A percentile compares a stretch with the other conserved stretches of the same genome.
Conservation (phyloP, 129 eudicot species). For the Chrysanthemum makinoi region DNA sequence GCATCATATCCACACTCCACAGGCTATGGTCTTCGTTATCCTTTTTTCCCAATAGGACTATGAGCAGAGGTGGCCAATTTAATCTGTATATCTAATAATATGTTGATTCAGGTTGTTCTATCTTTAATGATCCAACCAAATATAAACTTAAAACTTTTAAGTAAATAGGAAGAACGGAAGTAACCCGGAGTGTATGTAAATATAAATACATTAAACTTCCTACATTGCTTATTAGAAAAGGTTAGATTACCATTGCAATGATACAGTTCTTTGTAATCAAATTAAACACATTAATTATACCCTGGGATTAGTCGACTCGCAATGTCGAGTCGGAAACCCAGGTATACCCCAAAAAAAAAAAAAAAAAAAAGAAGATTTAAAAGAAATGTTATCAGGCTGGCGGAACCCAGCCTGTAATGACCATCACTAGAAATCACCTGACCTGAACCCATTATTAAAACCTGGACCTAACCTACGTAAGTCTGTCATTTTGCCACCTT, state of each 20-base stretch:
- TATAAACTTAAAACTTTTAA: not conserved
- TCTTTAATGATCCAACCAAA: not conserved
- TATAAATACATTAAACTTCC: not conserved
- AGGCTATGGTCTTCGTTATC: not conserved
- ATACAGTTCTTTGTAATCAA: not conserved
- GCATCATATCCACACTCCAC: not conserved
- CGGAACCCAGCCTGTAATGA: no score
- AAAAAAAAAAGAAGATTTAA: no score
- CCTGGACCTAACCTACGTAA: not conserved
- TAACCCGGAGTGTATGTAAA: not conserved
- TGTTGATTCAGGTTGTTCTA: not conserved
- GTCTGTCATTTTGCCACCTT: not conserved
- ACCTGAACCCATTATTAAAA: no score
- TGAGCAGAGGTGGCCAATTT: constrained; percentile 4
- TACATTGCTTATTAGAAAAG: not conserved
- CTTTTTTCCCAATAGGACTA: not conserved
- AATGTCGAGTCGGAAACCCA: no score
- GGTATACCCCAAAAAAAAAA: no score
- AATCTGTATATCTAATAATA: not conserved
- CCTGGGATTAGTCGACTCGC: no score
- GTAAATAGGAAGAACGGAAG: not conserved
- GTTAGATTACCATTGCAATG: not conserved
- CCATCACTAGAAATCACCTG: no score
- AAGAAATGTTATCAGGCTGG: no score
- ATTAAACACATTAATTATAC: not conserved